Evolutionary conservation across 75 land plant genomes (phyloP).

Genomic region (Selaginella moellendorffii): DNA sequence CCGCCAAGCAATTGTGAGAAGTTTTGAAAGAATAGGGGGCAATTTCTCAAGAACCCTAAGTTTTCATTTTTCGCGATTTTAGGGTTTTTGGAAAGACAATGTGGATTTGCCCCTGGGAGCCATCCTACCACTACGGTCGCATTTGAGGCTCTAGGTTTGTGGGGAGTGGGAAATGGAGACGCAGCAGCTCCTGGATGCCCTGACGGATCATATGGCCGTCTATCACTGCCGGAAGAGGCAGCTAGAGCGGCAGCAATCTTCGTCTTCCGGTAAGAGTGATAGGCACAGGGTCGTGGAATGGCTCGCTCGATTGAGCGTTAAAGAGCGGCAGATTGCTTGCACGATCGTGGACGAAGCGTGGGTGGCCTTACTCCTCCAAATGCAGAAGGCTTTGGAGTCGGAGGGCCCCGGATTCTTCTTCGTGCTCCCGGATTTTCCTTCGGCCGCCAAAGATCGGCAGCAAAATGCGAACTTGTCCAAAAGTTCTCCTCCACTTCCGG

Average conservation of each 20-base stretch:
- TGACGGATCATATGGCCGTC: slow-evolving; percentile 74
- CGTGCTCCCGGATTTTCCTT: slow-evolving; percentile 62
- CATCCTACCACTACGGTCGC: too few relatives aligned
- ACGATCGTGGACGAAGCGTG: slow-evolving; percentile 44
- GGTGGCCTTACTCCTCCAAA: slow-evolving; percentile 45
- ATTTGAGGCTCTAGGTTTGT: neutral
- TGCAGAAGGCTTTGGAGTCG: slow-evolving; percentile 32
- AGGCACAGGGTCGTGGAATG: slow-evolving; percentile 48
- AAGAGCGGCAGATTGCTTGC: slow-evolving; percentile 50
- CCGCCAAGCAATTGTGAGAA: neutral
- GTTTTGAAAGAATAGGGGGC: too few relatives aligned
- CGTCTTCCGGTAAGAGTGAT: neutral
- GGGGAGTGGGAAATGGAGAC: slow-evolving; percentile 29
- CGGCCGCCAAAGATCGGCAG: neutral
- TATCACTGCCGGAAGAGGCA: slow-evolving; percentile 36
- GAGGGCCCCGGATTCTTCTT: slow-evolving; percentile 57
- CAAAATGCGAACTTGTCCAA: neutral
- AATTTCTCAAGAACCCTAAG: too few relatives aligned
- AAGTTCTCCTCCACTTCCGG: slow-evolving; percentile 29
- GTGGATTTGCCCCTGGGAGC: too few relatives aligned
- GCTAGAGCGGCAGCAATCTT: neutral
- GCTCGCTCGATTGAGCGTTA: slow-evolving; percentile 44
- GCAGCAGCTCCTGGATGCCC: slow-evolving; percentile 59
- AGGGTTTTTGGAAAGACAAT: too few relatives aligned
- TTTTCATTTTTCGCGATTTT: too few relatives aligned